Evolutionary conservation across 2,329 filamentous ascomycete species (phyloP).

Genomic region (Talaromyces sp.): DNA sequence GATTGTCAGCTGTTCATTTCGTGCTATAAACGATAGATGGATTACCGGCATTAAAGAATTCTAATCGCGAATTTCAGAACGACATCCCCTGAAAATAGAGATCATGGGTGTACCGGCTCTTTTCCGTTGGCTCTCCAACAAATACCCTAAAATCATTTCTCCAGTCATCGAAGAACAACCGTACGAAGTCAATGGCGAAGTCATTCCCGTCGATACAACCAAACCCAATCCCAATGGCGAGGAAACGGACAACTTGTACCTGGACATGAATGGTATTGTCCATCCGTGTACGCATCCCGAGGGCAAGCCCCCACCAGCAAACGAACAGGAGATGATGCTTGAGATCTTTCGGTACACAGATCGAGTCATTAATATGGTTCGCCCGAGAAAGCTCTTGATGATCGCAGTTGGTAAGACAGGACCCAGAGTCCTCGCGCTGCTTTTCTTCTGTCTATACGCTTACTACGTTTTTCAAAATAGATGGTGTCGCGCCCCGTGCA

Average conservation of each 20-base stretch:
- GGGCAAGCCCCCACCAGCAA: constrained; percentile 81
- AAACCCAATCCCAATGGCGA: constrained; percentile 92
- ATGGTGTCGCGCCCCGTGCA: constrained; percentile 93
- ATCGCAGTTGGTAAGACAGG: constrained; percentile 74
- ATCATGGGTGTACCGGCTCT: constrained; percentile 89
- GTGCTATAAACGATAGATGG: neutral
- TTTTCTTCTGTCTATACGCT: constrained; percentile 23
- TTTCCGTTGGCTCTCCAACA: constrained; percentile 94
- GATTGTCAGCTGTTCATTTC: neutral
- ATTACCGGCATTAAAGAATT: neutral
- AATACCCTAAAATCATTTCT: constrained; percentile 96
- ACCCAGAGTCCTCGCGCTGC: neutral
- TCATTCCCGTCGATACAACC: constrained; percentile 80
- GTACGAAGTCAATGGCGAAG: constrained; percentile 73
- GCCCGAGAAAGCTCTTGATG: constrained; percentile 91
- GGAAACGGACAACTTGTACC: constrained; percentile 95
- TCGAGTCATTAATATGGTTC: constrained; percentile 96
- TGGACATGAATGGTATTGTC: constrained; percentile 99
- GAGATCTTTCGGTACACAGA: constrained; percentile 99
- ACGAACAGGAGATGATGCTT: constrained; percentile 99
- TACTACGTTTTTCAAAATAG: constrained; percentile 47
- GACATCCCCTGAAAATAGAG: constrained; percentile 5
- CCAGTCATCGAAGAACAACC: constrained; percentile 83
- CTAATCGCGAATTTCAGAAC: neutral
- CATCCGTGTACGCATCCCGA: constrained; percentile 98